Percentiles rank a stretch among this genome's conserved stretches.
Conservation (phyloP, 805 yeast species). For the Candida silvicultrix region DNA sequence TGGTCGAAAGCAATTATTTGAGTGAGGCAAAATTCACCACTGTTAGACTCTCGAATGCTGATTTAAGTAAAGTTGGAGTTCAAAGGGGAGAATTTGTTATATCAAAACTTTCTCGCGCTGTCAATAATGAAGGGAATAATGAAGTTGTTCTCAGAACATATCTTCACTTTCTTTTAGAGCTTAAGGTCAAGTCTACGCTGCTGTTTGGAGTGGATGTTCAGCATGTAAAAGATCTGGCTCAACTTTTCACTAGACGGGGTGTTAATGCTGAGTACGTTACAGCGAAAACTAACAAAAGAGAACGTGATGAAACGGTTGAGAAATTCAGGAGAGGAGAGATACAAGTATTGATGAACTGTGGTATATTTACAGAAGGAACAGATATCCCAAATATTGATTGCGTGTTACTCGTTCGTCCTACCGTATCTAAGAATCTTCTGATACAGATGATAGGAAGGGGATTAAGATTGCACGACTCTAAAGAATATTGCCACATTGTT, state of each 20-base stretch:
- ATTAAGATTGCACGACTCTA: conserved; percentile 54
- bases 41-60: conserved; percentile 39
- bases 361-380: conserved; percentile 90
- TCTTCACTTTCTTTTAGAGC: conserved; percentile 32
- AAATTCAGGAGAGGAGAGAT: conserved; percentile 58
- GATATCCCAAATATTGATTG: conserved; percentile 89
- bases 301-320: conserved; percentile 44
- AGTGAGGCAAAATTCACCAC: conserved; percentile 62
- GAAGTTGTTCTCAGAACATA: conserved; percentile 49
- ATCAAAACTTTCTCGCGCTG: conserved; percentile 41
- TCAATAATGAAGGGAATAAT: conserved; percentile 51
- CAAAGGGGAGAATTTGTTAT: conserved; percentile 47
- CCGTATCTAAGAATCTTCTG: conserved; percentile 63
- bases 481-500: conserved; percentile 62
- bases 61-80: conserved; percentile 27
- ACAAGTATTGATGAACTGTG: conserved; percentile 79
- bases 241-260: conserved; percentile 49
- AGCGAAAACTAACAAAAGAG: conserved; percentile 49
- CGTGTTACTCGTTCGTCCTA: conserved; percentile 72
- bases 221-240: conserved; percentile 54
- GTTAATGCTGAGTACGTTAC: conserved; percentile 68
- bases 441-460: conserved; percentile 94
- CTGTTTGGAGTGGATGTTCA: conserved; percentile 71
- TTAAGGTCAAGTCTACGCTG: conserved; percentile 52
- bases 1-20: conserved; percentile 66